Percentiles rank a stretch among this genome's conserved stretches.
Evolutionary conservation across 352 stramenopile species (phyloP).

Genomic region (Globisporangium carolinianum): DNA sequence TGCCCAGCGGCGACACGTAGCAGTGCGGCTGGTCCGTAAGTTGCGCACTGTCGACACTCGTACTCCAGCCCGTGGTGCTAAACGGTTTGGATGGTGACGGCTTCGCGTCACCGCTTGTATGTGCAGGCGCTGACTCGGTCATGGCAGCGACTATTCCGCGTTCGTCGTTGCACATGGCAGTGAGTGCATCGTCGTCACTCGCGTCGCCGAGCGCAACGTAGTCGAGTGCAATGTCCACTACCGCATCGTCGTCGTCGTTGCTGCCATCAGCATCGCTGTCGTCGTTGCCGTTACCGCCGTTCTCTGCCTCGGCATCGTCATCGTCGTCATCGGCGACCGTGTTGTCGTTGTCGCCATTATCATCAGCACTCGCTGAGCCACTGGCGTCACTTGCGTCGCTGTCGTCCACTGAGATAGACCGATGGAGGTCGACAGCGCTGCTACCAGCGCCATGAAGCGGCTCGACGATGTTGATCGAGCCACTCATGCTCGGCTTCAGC

Average conservation of each 20-base stretch:
- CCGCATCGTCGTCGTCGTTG: conserved; percentile 15
- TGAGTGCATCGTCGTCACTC: not conserved
- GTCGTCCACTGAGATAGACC: too few species aligned
- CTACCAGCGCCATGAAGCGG: not conserved
- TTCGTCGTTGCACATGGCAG: not conserved
- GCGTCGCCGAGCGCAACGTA: not conserved
- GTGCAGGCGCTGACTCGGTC: too few species aligned
- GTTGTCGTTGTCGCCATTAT: not conserved
- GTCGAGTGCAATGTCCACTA: conserved; percentile 3
- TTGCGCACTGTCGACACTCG: not conserved
- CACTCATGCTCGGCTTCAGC: conserved; percentile 1
- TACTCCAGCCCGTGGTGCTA: conserved; percentile 3
- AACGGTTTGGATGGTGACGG: conserved; percentile 6
- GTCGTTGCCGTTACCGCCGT: conserved; percentile 32
- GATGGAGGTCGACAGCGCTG: too few species aligned
- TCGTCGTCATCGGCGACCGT: conserved; percentile 1
- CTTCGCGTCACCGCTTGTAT: not conserved
- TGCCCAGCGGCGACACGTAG: conserved; percentile 7
- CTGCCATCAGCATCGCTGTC: conserved; percentile 35
- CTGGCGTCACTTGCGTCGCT: not conserved
- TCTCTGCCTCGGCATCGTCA: conserved; percentile 2
- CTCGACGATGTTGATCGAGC: not conserved
- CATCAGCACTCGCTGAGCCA: not conserved
- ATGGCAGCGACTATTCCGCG: too few species aligned
- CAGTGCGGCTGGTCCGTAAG: conserved; percentile 13